Conservation (phyloP, 2,329 filamentous ascomycete species). For the Colletotrichum sp. region DNA sequence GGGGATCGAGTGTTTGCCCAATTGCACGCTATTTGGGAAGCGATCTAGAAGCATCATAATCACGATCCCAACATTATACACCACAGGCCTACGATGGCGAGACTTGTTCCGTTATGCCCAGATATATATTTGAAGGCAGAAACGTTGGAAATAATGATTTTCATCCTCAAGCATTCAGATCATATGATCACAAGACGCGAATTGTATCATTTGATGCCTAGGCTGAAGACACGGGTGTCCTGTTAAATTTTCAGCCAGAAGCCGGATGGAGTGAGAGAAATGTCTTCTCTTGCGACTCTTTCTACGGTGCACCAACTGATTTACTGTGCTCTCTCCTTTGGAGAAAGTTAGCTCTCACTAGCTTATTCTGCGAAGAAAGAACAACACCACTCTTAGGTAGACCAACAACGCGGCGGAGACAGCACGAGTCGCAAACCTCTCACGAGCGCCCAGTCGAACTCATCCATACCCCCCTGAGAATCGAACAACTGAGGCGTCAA, state of each 20-base stretch:
- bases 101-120: not conserved
- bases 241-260: not conserved
- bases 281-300: not conserved
- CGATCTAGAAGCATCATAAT: not conserved
- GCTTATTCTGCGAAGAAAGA: not conserved
- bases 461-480: too few relatives aligned
- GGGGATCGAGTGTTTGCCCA: not conserved
- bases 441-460: too few relatives aligned
- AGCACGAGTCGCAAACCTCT: too few relatives aligned
- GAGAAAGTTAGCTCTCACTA: not conserved
- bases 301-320: accelerated
- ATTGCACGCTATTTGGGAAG: not conserved
- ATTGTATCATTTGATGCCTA: not conserved
- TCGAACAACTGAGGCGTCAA: too few relatives aligned
- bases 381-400: not conserved
- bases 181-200: not conserved
- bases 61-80: not conserved
- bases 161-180: not conserved
- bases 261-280: not conserved
- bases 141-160: not conserved
- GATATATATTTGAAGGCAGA: not conserved
- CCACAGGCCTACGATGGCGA: not conserved
- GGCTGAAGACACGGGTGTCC: not conserved
- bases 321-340: not conserved
- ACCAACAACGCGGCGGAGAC: too few relatives aligned